Conservation (phyloP, 345 rosid species). For the Turnera subulata region DNA sequence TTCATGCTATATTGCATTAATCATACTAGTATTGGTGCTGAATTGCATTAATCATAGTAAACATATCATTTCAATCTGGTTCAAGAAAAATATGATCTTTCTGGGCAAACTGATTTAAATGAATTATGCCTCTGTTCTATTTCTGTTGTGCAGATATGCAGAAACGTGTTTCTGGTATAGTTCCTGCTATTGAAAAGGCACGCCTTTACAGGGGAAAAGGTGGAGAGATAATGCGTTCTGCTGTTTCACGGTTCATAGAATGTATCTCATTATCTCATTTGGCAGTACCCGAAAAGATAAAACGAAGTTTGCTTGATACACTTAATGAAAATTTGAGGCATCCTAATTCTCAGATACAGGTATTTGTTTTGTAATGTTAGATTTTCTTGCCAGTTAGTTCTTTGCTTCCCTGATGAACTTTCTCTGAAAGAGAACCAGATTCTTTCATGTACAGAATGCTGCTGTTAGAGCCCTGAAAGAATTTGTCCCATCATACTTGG, state of each 20-base stretch:
- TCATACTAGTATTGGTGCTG: no score
- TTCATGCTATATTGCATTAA: no score
- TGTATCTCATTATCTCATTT: constrained; percentile 64
- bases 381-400: constrained; percentile 10
- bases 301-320: constrained; percentile 60
- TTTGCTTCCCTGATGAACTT: constrained; percentile 4
- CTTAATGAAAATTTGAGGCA: constrained; percentile 85
- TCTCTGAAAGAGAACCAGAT: neutral
- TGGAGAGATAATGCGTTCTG: constrained; percentile 97
- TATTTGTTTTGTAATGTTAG: constrained; percentile 26
- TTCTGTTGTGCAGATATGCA: constrained; percentile 51
- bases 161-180: constrained; percentile 62
- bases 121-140: neutral
- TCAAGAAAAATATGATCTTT: no score
- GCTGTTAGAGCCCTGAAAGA: constrained; percentile 76
- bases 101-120: no score
- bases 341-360: constrained; percentile 97
- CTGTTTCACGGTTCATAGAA: constrained; percentile 88
- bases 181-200: constrained; percentile 92
- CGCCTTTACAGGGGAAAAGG: constrained; percentile 98
- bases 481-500: constrained; percentile 54
- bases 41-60: no score
- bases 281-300: constrained; percentile 62
- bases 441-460: constrained; percentile 42
- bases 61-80: no score